Conservation (phyloP, 2,329 filamentous ascomycete species). For the Thermothelomyces thermophilus region DNA sequence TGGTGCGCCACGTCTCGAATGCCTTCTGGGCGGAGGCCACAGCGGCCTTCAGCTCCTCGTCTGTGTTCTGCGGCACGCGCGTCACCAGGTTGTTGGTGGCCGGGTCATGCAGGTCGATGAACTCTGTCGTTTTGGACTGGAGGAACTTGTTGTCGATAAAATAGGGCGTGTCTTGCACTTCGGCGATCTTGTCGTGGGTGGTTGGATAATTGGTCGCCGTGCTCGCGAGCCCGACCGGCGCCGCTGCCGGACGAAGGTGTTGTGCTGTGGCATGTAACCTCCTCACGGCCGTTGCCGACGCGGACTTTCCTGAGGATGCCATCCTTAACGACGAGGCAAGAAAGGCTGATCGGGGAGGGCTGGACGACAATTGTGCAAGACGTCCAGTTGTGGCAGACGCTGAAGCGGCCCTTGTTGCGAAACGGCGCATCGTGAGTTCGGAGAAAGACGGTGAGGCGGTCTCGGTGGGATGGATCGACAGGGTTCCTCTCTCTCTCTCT, state of each 20-base stretch:
- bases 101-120: slow-evolving; percentile 75
- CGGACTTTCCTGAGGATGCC: slow-evolving; percentile 31
- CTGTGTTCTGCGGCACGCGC: slow-evolving; percentile 73
- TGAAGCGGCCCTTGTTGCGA: slow-evolving; percentile 35
- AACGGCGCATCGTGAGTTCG: slow-evolving; percentile 39
- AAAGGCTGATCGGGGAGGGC: slow-evolving; percentile 19
- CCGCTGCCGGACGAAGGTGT: slow-evolving; percentile 47
- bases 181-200: slow-evolving; percentile 62
- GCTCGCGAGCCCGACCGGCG: slow-evolving; percentile 41
- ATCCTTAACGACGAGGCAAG: slow-evolving; percentile 24
- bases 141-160: slow-evolving; percentile 78
- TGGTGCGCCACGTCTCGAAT: slow-evolving; percentile 66
- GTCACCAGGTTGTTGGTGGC: slow-evolving; percentile 83
- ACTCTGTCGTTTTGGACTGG: slow-evolving; percentile 59
- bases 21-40: slow-evolving; percentile 71
- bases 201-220: slow-evolving; percentile 59
- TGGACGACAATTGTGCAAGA: slow-evolving; percentile 23
- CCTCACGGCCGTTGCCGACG: slow-evolving; percentile 38
- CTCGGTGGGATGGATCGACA: not conserved
- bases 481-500: not conserved
- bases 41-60: slow-evolving; percentile 66
- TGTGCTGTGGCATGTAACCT: slow-evolving; percentile 52
- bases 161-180: slow-evolving; percentile 66
- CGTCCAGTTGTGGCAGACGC: slow-evolving; percentile 31
- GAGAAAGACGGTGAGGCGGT: slow-evolving; percentile 1